phyloP scores from a whole-genome alignment of 306 rosid species.

The Abrus precatorius region DNA sequence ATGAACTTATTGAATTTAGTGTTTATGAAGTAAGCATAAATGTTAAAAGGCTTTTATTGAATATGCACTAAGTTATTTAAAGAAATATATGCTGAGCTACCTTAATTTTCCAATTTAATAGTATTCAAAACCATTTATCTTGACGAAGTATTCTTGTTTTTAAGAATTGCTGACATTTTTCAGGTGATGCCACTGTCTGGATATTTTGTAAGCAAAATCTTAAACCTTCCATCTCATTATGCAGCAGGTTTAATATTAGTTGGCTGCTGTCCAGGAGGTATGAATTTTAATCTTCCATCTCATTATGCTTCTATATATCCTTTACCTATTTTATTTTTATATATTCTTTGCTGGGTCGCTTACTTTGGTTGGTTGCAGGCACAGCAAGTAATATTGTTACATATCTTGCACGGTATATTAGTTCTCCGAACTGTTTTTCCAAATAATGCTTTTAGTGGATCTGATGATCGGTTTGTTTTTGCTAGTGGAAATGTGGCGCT shows the following conservation, averaged over 20 bases:
- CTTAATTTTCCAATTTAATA: constrained; percentile 24
- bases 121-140: constrained; percentile 7
- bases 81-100: constrained; percentile 29
- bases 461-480: not conserved
- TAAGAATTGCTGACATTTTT: constrained; percentile 38
- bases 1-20: no score
- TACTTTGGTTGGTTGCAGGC: constrained; percentile 66
- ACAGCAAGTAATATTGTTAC: constrained; percentile 93
- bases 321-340: not conserved
- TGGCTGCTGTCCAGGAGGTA: constrained; percentile 93
- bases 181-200: constrained; percentile 95
- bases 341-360: constrained; percentile 59
- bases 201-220: constrained; percentile 74
- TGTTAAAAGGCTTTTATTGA: no score
- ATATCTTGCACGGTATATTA: constrained; percentile 83
- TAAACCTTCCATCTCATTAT: constrained; percentile 81
- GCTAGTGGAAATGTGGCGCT: constrained; percentile 73
- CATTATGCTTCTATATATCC: not conserved
- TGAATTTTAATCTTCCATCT: constrained; percentile 26
- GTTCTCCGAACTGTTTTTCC: constrained; percentile 28
- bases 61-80: no score
- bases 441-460: constrained; percentile 35
- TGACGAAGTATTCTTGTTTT: constrained; percentile 13
- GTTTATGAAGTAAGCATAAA: no score
- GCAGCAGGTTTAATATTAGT: constrained; percentile 92